Evolutionary conservation across 192 early-diverging fungal genomes (phyloP).

Genomic region (Jimgerdemannia lactiflua): DNA sequence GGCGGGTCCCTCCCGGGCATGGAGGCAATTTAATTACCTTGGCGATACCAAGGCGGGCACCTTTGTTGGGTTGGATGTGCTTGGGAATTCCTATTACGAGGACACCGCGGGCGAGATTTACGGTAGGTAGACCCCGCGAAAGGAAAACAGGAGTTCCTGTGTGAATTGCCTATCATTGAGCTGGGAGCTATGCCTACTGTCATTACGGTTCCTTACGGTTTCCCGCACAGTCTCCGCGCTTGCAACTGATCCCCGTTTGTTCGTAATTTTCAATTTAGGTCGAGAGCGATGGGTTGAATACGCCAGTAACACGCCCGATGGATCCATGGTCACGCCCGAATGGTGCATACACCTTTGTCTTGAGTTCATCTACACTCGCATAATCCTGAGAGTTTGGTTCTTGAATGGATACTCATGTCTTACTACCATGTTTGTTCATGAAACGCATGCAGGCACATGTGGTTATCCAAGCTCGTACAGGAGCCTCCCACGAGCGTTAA

Average conservation of each 20-base stretch:
- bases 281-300: constrained; percentile 80
- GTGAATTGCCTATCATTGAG: not conserved
- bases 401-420: no score
- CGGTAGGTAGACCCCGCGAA: constrained; percentile 32
- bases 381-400: no score
- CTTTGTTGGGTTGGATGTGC: constrained; percentile 65
- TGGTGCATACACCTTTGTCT: constrained; percentile 43
- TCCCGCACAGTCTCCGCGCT: not conserved
- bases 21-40: constrained; percentile 52
- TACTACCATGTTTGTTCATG: not conserved
- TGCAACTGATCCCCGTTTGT: not conserved
- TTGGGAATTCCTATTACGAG: constrained; percentile 77
- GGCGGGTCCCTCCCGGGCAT: constrained; percentile 42
- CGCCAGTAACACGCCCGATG: constrained; percentile 51
- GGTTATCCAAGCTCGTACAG: constrained; percentile 31
- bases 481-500: constrained; percentile 33
- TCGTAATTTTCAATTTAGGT: constrained; percentile 26
- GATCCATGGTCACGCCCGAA: constrained; percentile 66
- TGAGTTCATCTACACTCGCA: no score
- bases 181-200: not conserved
- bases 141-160: not conserved
- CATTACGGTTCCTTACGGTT: no score
- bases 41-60: constrained; percentile 68
- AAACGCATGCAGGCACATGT: constrained; percentile 30
- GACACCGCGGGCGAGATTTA: constrained; percentile 64